Conservation (phyloP, 2,329 filamentous ascomycete species). For the Ilyonectria destructans region DNA sequence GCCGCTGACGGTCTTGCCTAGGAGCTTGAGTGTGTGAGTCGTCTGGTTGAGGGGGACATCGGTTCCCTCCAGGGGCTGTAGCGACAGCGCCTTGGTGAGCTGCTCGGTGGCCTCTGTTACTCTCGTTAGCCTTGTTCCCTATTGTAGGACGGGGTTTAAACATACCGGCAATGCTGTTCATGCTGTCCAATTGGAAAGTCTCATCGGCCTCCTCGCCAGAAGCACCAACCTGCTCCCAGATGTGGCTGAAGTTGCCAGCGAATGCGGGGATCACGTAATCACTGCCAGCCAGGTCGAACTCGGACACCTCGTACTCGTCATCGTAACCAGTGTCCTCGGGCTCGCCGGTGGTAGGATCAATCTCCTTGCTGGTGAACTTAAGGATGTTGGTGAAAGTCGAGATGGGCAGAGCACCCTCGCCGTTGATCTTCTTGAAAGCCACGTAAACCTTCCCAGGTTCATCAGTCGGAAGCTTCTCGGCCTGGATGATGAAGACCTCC, state of each 20-base stretch:
- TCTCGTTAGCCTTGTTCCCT: conserved; percentile 43
- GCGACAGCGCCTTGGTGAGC: conserved; percentile 86
- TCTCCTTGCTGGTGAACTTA: conserved; percentile 98
- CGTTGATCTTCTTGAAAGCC: conserved; percentile 88
- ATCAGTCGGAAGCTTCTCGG: conserved; percentile 85
- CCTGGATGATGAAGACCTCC: conserved; percentile 95
- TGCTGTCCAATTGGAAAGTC: conserved; percentile 88
- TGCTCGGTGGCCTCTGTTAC: conserved; percentile 89
- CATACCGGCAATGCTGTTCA: conserved; percentile 94
- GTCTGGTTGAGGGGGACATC: conserved; percentile 91
- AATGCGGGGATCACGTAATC: conserved; percentile 97
- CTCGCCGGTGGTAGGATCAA: conserved; percentile 94
- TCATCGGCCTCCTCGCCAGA: conserved; percentile 91
- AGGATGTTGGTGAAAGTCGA: conserved; percentile 92
- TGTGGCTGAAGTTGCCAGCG: conserved; percentile 93
- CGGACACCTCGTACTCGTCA: conserved; percentile 97
- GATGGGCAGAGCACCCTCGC: conserved; percentile 83
- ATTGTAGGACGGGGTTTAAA: conserved; percentile 33
- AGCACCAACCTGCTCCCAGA: conserved; percentile 96
- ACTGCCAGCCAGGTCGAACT: conserved; percentile 90
- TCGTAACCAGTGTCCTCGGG: conserved; percentile 95
- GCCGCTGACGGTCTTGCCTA: conserved; percentile 94
- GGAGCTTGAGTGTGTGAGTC: conserved; percentile 94
- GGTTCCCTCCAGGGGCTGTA: conserved; percentile 95
- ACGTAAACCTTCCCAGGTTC: conserved; percentile 96